Evolutionary conservation across 2,329 filamentous ascomycete species (phyloP).

Genomic region (Phialophora verrucosa): DNA sequence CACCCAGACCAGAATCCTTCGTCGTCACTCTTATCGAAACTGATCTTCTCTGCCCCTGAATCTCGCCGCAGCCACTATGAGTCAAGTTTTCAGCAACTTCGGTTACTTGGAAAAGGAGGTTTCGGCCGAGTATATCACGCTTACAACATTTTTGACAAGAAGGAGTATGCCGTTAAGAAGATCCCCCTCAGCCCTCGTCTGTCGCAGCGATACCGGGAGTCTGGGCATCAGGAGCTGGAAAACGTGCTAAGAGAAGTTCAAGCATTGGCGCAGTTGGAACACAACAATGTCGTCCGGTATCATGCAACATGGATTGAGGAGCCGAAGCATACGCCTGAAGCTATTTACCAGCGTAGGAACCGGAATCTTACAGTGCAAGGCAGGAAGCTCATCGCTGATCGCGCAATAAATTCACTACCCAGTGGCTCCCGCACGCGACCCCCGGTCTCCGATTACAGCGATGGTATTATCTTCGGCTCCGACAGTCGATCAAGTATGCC

Average conservation of each 20-base stretch:
- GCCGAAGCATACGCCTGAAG: constrained; percentile 24
- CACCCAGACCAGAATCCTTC: constrained; percentile 13
- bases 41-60: constrained; percentile 37
- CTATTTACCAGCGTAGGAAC: constrained; percentile 4
- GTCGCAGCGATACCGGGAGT: constrained; percentile 58
- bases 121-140: constrained; percentile 70
- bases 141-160: constrained; percentile 65
- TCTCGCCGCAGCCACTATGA: constrained; percentile 51
- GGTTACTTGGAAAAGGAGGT: constrained; percentile 66
- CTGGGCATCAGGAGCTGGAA: constrained; percentile 61
- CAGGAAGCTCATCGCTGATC: constrained; percentile 25
- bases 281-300: constrained; percentile 71
- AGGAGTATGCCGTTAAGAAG: constrained; percentile 70
- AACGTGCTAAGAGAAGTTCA: constrained; percentile 65
- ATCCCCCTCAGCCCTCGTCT: constrained; percentile 62
- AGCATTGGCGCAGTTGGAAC: constrained; percentile 66
- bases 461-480: constrained; percentile 34
- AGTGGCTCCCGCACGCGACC: background rate
- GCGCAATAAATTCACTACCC: constrained; percentile 5
- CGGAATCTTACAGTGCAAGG: constrained; percentile 24
- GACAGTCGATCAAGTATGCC: constrained; percentile 26
- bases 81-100: constrained; percentile 60
- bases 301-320: constrained; percentile 68
- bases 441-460: constrained; percentile 17
- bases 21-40: constrained; percentile 34